phyloP scores from a whole-genome alignment of 2,329 filamentous ascomycete genomes.

The Cladosporium velox region DNA sequence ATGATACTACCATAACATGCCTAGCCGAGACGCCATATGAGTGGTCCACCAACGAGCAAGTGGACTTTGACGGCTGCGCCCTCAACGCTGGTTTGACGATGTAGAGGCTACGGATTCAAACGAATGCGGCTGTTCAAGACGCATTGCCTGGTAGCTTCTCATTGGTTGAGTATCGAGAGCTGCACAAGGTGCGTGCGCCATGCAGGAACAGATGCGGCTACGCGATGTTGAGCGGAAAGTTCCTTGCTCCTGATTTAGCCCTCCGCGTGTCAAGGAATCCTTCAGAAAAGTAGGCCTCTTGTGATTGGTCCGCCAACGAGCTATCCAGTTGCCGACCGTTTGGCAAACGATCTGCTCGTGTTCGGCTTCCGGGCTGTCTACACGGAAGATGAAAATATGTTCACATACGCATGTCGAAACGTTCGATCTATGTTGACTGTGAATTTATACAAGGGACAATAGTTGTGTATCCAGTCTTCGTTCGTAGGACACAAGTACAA shows the following conservation, averaged over 20 bases:
- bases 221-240: not conserved
- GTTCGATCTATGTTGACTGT: not conserved
- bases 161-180: conserved; percentile 16
- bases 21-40: not conserved
- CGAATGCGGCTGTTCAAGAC: not conserved
- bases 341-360: not conserved
- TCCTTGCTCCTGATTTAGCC: conserved; percentile 9
- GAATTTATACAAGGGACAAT: not conserved
- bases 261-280: conserved; percentile 9
- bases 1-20: not conserved
- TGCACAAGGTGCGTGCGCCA: not conserved
- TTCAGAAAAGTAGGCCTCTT: not conserved
- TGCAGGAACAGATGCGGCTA: conserved; percentile 5
- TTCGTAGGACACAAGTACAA: not conserved
- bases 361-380: not conserved
- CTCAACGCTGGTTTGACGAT: not conserved
- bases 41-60: conserved; percentile 15
- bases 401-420: not conserved
- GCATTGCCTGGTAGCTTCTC: not conserved
- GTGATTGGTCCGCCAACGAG: conserved; percentile 18
- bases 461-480: not conserved
- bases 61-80: conserved; percentile 7
- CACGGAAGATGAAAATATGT: not conserved
- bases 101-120: not conserved
- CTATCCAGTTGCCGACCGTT: not conserved